Evolutionary conservation across 352 stramenopile species (phyloP), one percentile per base, ranked within the genome.

Genomic region (Phytophthora chlamydospora): DNA sequence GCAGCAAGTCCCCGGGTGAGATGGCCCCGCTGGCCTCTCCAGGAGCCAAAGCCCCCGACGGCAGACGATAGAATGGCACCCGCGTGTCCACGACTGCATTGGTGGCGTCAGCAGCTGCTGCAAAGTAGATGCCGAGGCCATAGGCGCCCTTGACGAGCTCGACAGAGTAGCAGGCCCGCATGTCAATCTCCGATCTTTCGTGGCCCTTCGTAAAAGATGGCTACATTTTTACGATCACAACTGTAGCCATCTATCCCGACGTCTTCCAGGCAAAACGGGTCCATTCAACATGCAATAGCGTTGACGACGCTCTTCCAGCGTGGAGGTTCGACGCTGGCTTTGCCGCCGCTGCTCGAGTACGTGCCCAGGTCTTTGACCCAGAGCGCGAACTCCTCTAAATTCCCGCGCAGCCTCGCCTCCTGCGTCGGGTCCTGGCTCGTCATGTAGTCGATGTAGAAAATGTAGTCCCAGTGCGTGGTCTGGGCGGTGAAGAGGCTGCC

Each of bases 381-480:
- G 19, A 91, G 60, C 14, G 82, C 82, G 46, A 91, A 91, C 65
- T 89, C 82, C 56, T 91, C 78, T 12, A 91, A 51, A 56, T 91
- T 80, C 13, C 56, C 58, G n/a, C 77, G 70, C 19, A 91, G 56
- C 14, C 76, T 73, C 34, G 78, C 64, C 16, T 91, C 83, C 35
- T 87, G 73, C 9, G 43, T 59, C 19, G 62, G 14, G 21, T 71
- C 73, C 10, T 67, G 77, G 60, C 74, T 88, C 9, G 81, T 76
- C 17, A 89, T 77, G 59, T 84, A 90, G 62, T 91, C 82, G 21
- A 91, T 77, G 45, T 89, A 91, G 60, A 91, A 91, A 58, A 91
- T 89, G 59, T 91, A 91, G 47, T 91, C 79, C 80, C 78, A 91
- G 50, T 91, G 80, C 44, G 84, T 84, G 2, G 78, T 91, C 58